phyloP scores from a whole-genome alignment of 371 early-diverging fungal genomes.

The Batrachochytrium dendrobatidis region DNA sequence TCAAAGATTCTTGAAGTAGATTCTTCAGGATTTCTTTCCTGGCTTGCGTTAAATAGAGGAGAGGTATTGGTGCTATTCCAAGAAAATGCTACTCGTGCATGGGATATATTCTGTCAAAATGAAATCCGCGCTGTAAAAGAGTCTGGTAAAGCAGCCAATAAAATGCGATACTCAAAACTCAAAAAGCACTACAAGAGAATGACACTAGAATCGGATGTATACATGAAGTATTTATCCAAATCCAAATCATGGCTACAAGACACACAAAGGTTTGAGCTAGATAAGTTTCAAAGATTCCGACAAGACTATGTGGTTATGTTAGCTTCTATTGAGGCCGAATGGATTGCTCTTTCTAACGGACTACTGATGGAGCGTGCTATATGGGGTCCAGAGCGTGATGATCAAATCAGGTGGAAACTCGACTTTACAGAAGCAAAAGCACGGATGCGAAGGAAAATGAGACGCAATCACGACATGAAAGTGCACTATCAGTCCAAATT shows the following conservation, averaged over 20 bases:
- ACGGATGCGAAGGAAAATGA: slow-evolving; percentile 53
- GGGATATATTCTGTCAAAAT: slow-evolving; percentile 49
- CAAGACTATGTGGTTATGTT: slow-evolving; percentile 59
- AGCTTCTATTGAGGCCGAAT: slow-evolving; percentile 57
- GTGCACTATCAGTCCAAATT: slow-evolving; percentile 45
- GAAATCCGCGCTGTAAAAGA: slow-evolving; percentile 56
- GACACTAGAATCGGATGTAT: slow-evolving; percentile 23
- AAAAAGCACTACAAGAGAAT: slow-evolving; percentile 37
- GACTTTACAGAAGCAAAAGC: slow-evolving; percentile 60
- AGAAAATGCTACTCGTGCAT: slow-evolving; percentile 49
- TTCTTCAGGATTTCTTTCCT: slow-evolving; percentile 41
- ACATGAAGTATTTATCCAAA: slow-evolving; percentile 49
- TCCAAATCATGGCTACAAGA: slow-evolving; percentile 52
- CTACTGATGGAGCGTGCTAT: slow-evolving; percentile 54
- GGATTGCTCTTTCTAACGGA: slow-evolving; percentile 48
- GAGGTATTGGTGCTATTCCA: slow-evolving; percentile 45
- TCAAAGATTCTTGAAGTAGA: slow-evolving; percentile 46
- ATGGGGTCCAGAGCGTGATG: slow-evolving; percentile 44
- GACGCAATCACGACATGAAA: slow-evolving; percentile 20
- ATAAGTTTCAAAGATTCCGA: slow-evolving; percentile 48
- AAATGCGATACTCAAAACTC: slow-evolving; percentile 46
- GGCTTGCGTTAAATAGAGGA: slow-evolving; percentile 48
- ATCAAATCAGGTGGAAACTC: slow-evolving; percentile 52
- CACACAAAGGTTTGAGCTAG: slow-evolving; percentile 55
- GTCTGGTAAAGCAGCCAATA: slow-evolving; percentile 36